Base-by-base conservation (phyloP, 495 filamentous ascomycete genomes). In the Aspergillus saccharolyticus region DNA sequence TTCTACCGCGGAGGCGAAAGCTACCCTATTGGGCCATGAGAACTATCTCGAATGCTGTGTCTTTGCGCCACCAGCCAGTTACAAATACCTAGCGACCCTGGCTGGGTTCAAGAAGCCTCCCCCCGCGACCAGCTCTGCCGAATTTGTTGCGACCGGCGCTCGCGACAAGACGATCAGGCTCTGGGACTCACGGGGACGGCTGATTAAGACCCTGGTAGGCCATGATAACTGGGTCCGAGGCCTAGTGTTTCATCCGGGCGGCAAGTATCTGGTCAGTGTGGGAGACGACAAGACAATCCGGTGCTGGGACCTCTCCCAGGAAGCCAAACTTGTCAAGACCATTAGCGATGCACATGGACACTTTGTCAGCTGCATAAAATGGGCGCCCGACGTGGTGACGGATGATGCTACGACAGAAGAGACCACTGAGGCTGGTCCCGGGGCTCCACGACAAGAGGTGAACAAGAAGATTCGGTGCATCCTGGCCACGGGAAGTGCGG, bases 191-290 rank as follows among this genome's bases (percentile, higher is more conserved):
- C 80, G 91, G 49, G 94, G 94, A 10, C 89, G 87, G 14, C 78
- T 89, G 49, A 85, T 98, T 63, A 97, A 91, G 70, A 95, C 89
- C 1, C 78, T 97, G 8, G 71, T 86, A 1, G 94, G 94, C 3
- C 94, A 98, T 65, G 94, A 98, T 69, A 98, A 97, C 67, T 98
- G 94, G 94, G 87, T 98, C 1, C 84, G 91, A 10, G 88, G 79
- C 2, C 66, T 97, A 14, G 85, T 90, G 17, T 98, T 96, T 70
- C 94, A 98, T 62, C 94, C 94, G 0, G 91, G 90, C 3, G 94
- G 94, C 0, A 96, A 96, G 70, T 98, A 94, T 61, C 79, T 98
- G 1, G 72, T 98, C 17, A 90, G 85, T 30, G 89, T 87, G 4
- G 77, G 86, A 21, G 94, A 98, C 64, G 94, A 98, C 69, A 96